Percentiles rank a stretch among this genome's conserved stretches.
phyloP scores from a whole-genome alignment of 78 protist species.

The Dictyostelium purpureum region DNA sequence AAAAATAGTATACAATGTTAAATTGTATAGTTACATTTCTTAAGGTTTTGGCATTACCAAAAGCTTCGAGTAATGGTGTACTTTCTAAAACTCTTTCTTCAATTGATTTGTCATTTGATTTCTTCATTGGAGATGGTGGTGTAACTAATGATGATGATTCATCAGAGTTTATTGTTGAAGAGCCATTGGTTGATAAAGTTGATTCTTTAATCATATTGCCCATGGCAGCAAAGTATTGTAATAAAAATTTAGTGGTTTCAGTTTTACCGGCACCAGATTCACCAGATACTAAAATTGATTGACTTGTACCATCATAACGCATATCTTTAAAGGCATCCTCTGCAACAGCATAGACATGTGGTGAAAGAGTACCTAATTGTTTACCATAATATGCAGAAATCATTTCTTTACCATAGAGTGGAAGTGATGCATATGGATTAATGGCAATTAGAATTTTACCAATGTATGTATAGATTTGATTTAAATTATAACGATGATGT shows the following conservation, averaged over 20 bases:
- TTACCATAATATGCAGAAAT: conserved; percentile 77
- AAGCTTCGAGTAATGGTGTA: conserved; percentile 94
- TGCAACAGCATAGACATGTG: conserved; percentile 88
- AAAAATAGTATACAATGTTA: neutral
- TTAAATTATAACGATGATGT: conserved; percentile 78
- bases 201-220: conserved; percentile 72
- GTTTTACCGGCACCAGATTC: conserved; percentile 92
- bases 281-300: conserved; percentile 78
- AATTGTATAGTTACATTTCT: conserved; percentile 83
- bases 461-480: conserved; percentile 82
- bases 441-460: conserved; percentile 77
- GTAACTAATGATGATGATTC: neutral
- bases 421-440: conserved; percentile 53
- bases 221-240: conserved; percentile 87
- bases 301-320: conserved; percentile 71
- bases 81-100: conserved; percentile 76
- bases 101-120: conserved; percentile 50
- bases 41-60: conserved; percentile 96
- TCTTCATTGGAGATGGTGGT: conserved; percentile 54
- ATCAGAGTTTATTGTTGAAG: neutral
- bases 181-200: neutral
- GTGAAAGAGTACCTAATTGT: conserved; percentile 60
- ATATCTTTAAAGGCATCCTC: conserved; percentile 79
- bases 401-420: conserved; percentile 72
- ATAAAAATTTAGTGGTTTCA: conserved; percentile 63